Evolutionary conservation across 495 filamentous ascomycete genomes (phyloP), one percentile per base, ranked within the genome.

Genomic region (Aspergillus carlsbadensis): DNA sequence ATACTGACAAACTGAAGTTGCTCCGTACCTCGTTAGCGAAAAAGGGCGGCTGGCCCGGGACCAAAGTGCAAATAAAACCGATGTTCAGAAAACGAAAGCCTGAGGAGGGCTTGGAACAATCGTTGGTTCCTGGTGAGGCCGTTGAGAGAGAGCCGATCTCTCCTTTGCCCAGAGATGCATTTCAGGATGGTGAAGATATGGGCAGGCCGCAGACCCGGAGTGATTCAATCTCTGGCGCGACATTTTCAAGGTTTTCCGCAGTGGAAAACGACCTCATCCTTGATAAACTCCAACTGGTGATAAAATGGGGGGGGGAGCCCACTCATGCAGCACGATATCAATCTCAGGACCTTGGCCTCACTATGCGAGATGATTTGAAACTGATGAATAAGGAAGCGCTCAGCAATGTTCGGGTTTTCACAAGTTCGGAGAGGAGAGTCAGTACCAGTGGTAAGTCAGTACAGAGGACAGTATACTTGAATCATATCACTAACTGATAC

Each of bases 281-380:
- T 10, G 95, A 98, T 65, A 98, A 98, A 70, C 77, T 98, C 35
- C 94, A 98, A 68, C 82, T 98, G 49, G 94, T 98, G 43, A 94
- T 98, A 67, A 98, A 98, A 65, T 98, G 94, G 95, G 95, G 94
- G 58, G 94, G 94, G 17, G 94, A 98, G 70, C 94, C 95, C 33
- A 98, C 94, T 1, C 95, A 98, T 72, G 95, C 93, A 14, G 95
- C 94, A 15, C 84, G 95, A 36, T 98, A 98, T 64, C 94, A 98
- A 70, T 82, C 92, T 0, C 92, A 96, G 64, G 95, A 98, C 60
- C 80, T 97, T 6, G 94, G 93, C 20, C 82, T 94, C 64, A 96
- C 90, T 64, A 96, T 97, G 87, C 85, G 95, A 35, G 96, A 96
- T 69, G 94, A 98, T 72, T 75, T 98, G 33, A 83, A 93, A 44